Conservation (phyloP, 176 grass and related monocot genomes). For the Juncus effusus region DNA sequence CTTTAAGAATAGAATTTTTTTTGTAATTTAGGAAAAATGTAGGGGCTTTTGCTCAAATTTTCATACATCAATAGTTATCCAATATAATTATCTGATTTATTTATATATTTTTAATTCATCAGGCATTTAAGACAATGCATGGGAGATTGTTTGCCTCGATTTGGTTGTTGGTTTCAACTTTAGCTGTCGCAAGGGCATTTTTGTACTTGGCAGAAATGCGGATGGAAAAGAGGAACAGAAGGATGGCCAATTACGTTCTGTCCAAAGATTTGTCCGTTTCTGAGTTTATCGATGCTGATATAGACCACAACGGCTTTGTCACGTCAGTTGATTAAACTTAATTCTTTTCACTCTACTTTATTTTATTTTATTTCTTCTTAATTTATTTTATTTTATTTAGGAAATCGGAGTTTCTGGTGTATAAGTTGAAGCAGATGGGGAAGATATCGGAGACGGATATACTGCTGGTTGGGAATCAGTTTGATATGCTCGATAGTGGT, state of each 20-base stretch:
- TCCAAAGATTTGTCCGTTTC: slow-evolving; percentile 79
- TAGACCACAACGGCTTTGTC: slow-evolving; percentile 87
- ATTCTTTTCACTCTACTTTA: not conserved
- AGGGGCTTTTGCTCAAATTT: too few relatives aligned
- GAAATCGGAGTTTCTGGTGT: slow-evolving; percentile 88
- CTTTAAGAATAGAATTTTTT: too few relatives aligned
- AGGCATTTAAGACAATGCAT: slow-evolving; percentile 51
- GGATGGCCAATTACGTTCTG: slow-evolving; percentile 80
- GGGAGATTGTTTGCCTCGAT: slow-evolving; percentile 71
- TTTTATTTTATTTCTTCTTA: slow-evolving; percentile 19
- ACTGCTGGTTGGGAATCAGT: slow-evolving; percentile 68
- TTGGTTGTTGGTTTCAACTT: slow-evolving; percentile 87
- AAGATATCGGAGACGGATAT: slow-evolving; percentile 80
- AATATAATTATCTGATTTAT: too few relatives aligned
- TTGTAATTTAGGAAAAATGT: too few relatives aligned
- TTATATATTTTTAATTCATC: too few relatives aligned
- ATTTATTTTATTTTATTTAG: slow-evolving; percentile 34
- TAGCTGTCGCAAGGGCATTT: slow-evolving; percentile 76
- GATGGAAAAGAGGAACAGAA: slow-evolving; percentile 86
- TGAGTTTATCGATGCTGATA: slow-evolving; percentile 84
- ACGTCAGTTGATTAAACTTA: slow-evolving; percentile 48
- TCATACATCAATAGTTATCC: too few relatives aligned
- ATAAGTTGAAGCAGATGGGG: slow-evolving; percentile 94
- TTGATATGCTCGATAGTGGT: slow-evolving; percentile 67
- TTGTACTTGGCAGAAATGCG: slow-evolving; percentile 90